These are phyloP conservation scores for Gossypium ekmanianum DNA, from an alignment of 345 rosid genomes.

Conservation along the genomic window DNA sequence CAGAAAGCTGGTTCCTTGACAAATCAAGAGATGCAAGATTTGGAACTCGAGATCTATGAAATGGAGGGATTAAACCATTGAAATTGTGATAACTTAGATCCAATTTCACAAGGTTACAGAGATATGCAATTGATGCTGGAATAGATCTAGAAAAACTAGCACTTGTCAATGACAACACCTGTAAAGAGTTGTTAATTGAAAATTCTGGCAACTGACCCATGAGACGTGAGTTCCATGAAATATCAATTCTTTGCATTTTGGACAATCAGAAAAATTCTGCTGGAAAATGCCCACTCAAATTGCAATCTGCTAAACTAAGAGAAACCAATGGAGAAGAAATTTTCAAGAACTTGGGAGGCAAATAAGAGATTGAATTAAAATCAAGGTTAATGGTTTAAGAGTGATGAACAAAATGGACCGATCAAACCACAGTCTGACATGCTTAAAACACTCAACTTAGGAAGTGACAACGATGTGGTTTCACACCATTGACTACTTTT, in stretches of 20 bases:
- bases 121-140: constrained; percentile 6
- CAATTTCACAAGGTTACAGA: neutral
- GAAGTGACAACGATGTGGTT: neutral
- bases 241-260: neutral
- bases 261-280: neutral
- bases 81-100: neutral
- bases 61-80: neutral
- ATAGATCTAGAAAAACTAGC: neutral
- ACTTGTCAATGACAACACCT: too few relatives aligned
- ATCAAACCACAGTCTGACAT: neutral
- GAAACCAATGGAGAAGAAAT: too few relatives aligned
- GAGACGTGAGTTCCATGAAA: fast-evolving
- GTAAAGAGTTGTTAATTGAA: too few relatives aligned
- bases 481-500: neutral
- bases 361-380: neutral
- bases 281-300: neutral
- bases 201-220: neutral
- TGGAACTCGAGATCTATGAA: constrained; percentile 9
- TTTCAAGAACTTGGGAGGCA: neutral
- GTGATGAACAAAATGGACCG: neutral
- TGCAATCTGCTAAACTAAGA: neutral
- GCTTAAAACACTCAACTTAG: neutral
- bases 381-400: neutral
- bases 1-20: neutral
- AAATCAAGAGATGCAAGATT: neutral